A percentile compares a stretch with the other conserved stretches of the same genome.
Conservation (phyloP, 805 yeast genomes). For the Candida boleticola region DNA sequence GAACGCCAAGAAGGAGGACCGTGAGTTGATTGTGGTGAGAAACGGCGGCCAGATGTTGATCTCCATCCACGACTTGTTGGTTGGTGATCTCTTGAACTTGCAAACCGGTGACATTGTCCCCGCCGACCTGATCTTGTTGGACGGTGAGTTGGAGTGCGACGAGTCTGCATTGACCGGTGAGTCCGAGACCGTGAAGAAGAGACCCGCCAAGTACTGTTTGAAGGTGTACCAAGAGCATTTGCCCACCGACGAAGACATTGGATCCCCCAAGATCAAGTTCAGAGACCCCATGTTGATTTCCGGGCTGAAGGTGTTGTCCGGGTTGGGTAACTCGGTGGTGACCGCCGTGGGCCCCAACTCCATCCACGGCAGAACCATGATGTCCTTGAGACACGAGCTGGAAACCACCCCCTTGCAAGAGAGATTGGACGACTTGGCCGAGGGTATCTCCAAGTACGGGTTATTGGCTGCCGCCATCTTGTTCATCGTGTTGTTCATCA, state of each 20-base stretch:
- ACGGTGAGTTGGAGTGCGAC: slow-evolving; percentile 82
- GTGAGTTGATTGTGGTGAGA: slow-evolving; percentile 74
- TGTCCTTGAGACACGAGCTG: slow-evolving; percentile 68
- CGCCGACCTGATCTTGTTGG: slow-evolving; percentile 75
- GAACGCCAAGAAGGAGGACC: slow-evolving; percentile 83
- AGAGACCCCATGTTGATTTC: slow-evolving; percentile 86
- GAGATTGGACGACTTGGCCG: slow-evolving; percentile 79
- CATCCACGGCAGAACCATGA: slow-evolving; percentile 88
- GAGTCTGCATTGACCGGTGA: slow-evolving; percentile 95
- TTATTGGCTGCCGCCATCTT: slow-evolving; percentile 79
- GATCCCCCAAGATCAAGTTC: slow-evolving; percentile 37
- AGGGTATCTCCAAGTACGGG: slow-evolving; percentile 94
- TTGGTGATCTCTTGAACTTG: slow-evolving; percentile 78
- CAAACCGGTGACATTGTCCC: slow-evolving; percentile 96
- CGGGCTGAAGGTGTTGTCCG: slow-evolving; percentile 84
- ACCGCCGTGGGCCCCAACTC: slow-evolving; percentile 91
- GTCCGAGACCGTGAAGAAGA: slow-evolving; percentile 74
- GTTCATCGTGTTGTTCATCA: slow-evolving; percentile 73
- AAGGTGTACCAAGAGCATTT: slow-evolving; percentile 25
- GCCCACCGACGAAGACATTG: slow-evolving; percentile 37
- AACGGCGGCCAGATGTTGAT: slow-evolving; percentile 65
- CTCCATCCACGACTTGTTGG: slow-evolving; percentile 72
- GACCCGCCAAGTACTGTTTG: slow-evolving; percentile 48
- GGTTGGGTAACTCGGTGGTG: slow-evolving; percentile 80
- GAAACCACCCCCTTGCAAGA: slow-evolving; percentile 89